Percentiles rank a stretch among this genome's conserved stretches.
phyloP scores from a whole-genome alignment of 1,139 yeast species.

The Hemisphaericaspora xylanilytica region DNA sequence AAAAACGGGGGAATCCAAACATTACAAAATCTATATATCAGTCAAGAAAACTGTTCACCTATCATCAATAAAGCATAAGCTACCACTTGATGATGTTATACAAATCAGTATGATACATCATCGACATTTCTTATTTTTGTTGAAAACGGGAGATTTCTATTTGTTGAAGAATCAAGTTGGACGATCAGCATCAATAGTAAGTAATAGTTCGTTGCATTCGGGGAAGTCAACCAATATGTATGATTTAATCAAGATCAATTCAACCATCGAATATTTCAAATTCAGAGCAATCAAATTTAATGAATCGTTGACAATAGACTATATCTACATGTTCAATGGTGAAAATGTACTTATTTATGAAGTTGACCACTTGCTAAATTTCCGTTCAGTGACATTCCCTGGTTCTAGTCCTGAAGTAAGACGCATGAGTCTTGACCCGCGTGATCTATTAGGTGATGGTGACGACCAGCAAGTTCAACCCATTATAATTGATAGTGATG shows the following conservation, averaged over 20 bases:
- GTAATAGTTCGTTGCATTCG: conserved; percentile 16
- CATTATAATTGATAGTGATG: conserved; percentile 26
- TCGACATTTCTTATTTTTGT: conserved; percentile 36
- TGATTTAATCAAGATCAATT: conserved; percentile 33
- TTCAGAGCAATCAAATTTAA: conserved; percentile 23
- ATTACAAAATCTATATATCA: conserved; percentile 31
- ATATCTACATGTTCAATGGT: conserved; percentile 31
- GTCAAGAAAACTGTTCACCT: conserved; percentile 38
- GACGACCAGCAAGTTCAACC: conserved; percentile 22
- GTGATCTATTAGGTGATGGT: conserved; percentile 14
- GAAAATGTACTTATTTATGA: conserved; percentile 30
- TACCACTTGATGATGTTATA: conserved; percentile 24
- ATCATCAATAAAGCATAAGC: conserved; percentile 27
- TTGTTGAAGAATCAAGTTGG: conserved; percentile 32
- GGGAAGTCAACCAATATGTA: conserved; percentile 26
- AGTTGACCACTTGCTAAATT: conserved; percentile 22
- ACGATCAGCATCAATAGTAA: conserved; percentile 7
- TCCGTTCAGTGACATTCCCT: neutral
- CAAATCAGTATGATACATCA: conserved; percentile 29
- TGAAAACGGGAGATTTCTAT: conserved; percentile 39
- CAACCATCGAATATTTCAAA: conserved; percentile 33
- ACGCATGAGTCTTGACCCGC: neutral
- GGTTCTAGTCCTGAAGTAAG: neutral
- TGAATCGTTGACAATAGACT: conserved; percentile 15
- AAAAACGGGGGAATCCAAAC: conserved; percentile 13